Base-by-base conservation (phyloP, 352 stramenopile genomes). In the Globisporangium orthogonon region DNA sequence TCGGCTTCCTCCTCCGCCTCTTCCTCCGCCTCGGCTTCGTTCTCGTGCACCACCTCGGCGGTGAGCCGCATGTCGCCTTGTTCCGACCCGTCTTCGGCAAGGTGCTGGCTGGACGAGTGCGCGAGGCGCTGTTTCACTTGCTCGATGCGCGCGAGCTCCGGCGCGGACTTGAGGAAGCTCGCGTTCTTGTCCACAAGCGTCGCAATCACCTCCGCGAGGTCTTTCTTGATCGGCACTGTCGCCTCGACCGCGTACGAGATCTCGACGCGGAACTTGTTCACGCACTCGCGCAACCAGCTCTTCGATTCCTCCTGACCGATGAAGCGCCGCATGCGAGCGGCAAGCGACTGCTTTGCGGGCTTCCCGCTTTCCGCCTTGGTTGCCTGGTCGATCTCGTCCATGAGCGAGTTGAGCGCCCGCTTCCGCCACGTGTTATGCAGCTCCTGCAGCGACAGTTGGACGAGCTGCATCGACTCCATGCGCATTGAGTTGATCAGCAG, bases 401-500 rank as follows among this genome's bases (percentile, higher is more conserved):
- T 84, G 37, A 99, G 77, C 17, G 92, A 89, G 30, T 87, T 72
- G 56, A 99, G 89, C 10, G 96, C 87, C 49, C 90, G 74, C 55
- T 99, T 99, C 23, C 97, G 87, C 78, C 97, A 98, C 35, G 98
- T 98, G 66, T 99, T 99, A 64, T 94, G 96, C 59, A 99, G 87
- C 61, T 99, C 96, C 66, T 97, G 89, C 44, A 96, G 59, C 49
- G 94, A 99, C 14, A 99, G 76, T 70, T 99, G 91, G n/a, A 98
- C 87, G 46, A 98, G 97, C 67, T 99, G 97, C 84, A 99, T 98
- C 58, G 98, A 98, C 66, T 99, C 98, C 63, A 97, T 98, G 31
- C 96, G 96, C 95, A 99, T 99, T 63, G 96, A 98, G 80, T 99
- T 99, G 52, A 99, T 92, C 52, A 98, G 89, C 33, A 99, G 84